phyloP scores from a whole-genome alignment of 2,329 filamentous ascomycete genomes.

The Chaetomiaceae sp. region DNA sequence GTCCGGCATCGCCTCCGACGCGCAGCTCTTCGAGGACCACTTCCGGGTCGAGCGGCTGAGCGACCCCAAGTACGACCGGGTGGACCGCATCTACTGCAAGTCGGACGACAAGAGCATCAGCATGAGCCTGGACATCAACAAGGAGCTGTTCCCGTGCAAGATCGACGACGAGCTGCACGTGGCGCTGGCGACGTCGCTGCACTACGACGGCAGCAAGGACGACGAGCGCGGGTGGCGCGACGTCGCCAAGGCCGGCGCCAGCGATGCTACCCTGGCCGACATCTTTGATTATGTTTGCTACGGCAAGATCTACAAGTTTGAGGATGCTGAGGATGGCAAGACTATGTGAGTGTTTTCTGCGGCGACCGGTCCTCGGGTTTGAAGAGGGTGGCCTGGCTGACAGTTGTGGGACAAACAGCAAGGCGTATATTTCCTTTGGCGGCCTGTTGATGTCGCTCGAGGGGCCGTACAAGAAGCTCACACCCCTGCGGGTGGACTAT shows the following conservation, averaged over 20 bases:
- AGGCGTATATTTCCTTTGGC: conserved; percentile 91
- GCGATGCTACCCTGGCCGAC: conserved; percentile 63
- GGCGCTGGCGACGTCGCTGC: conserved; percentile 77
- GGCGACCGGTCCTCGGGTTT: too few species aligned
- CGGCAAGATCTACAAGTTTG: conserved; percentile 84
- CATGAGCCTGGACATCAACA: conserved; percentile 89
- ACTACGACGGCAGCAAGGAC: conserved; percentile 78
- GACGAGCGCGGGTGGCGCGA: conserved; percentile 80
- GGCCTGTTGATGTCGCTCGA: conserved; percentile 86
- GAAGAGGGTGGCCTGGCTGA: background rate
- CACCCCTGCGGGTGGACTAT: conserved; percentile 84
- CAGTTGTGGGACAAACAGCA: conserved; percentile 50
- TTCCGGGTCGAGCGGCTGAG: conserved; percentile 79
- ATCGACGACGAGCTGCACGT: conserved; percentile 74
- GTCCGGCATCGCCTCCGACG: conserved; percentile 65
- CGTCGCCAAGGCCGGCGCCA: conserved; percentile 48
- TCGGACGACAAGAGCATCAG: conserved; percentile 51
- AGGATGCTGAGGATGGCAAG: conserved; percentile 72
- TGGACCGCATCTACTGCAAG: conserved; percentile 75
- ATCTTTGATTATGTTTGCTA: conserved; percentile 85
- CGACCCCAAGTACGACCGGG: conserved; percentile 89
- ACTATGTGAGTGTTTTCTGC: conserved; percentile 64
- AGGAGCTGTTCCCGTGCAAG: conserved; percentile 76
- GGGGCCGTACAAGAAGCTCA: conserved; percentile 94
- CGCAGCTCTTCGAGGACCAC: conserved; percentile 87